Conservation (phyloP, 2,329 filamentous ascomycete genomes). For the Colletotrichum paranaense region DNA sequence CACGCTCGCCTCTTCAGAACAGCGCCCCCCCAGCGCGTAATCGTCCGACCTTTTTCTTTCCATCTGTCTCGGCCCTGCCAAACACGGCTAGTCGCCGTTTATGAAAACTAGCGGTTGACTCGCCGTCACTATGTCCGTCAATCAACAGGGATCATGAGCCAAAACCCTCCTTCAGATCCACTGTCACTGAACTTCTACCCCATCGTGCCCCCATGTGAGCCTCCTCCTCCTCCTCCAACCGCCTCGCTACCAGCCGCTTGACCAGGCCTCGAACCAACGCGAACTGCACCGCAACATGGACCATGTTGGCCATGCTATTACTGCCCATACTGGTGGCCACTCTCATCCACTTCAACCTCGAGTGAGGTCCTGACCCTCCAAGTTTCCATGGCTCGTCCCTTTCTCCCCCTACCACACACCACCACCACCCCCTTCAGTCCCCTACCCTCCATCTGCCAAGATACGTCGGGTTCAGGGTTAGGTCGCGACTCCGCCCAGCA, state of each 20-base stretch:
- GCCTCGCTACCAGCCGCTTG: constrained; percentile 21
- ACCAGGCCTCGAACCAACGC: constrained; percentile 24
- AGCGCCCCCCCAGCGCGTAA: constrained; percentile 21
- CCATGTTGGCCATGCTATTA: not conserved
- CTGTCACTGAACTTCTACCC: not conserved
- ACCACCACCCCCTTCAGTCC: constrained; percentile 3
- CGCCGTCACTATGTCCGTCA: constrained; percentile 3
- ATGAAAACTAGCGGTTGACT: constrained; percentile 15
- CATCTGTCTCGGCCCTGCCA: constrained; percentile 26
- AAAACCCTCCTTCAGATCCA: constrained; percentile 13
- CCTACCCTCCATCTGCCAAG: constrained; percentile 27
- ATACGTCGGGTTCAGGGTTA: constrained; percentile 20
- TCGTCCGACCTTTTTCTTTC: constrained; percentile 29
- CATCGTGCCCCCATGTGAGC: not conserved
- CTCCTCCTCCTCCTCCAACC: not conserved
- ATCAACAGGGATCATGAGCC: not conserved
- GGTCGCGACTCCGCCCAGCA: constrained; percentile 31
- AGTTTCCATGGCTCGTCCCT: not conserved
- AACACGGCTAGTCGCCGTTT: constrained; percentile 34
- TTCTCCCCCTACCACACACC: not conserved
- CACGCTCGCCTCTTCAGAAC: constrained; percentile 25
- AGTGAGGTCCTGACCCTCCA: not conserved
- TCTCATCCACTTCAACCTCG: not conserved
- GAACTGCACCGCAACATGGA: not conserved
- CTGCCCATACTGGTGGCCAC: not conserved